Percentiles rank a stretch among this genome's conserved stretches.
Evolutionary conservation across 2,329 filamentous ascomycete species (phyloP).

Genomic region (Celoporthe dispersa): DNA sequence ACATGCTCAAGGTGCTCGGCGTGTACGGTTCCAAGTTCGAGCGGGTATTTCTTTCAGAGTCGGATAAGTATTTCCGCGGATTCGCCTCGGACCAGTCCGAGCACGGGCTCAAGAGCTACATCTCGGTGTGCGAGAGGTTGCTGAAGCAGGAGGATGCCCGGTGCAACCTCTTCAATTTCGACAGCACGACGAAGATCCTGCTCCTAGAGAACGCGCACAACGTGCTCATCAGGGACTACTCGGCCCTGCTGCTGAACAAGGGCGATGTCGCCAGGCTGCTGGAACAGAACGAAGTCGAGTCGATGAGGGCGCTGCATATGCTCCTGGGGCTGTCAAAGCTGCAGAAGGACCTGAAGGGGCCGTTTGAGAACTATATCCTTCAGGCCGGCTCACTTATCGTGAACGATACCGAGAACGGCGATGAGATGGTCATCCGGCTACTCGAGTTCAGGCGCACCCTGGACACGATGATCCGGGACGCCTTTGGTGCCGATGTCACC

Average conservation of each 20-base stretch:
- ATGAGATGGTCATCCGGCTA: conserved; percentile 85
- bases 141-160: conserved; percentile 74
- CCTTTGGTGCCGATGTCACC: conserved; percentile 77
- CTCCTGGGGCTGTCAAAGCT: conserved; percentile 75
- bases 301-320: conserved; percentile 77
- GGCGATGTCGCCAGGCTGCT: conserved; percentile 75
- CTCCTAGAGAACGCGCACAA: conserved; percentile 75
- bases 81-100: conserved; percentile 72
- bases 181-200: conserved; percentile 79
- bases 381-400: conserved; percentile 77
- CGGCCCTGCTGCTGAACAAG: conserved; percentile 66
- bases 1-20: conserved; percentile 83
- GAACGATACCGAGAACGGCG: conserved; percentile 74
- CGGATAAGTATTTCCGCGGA: conserved; percentile 67
- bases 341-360: conserved; percentile 68
- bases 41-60: conserved; percentile 69
- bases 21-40: conserved; percentile 84
- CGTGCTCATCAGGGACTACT: conserved; percentile 71
- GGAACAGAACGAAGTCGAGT: conserved; percentile 68
- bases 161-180: conserved; percentile 81
- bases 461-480: conserved; percentile 75
- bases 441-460: conserved; percentile 80
- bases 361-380: conserved; percentile 82
- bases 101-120: conserved; percentile 73
- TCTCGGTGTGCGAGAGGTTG: conserved; percentile 69